Evolutionary conservation across 2,329 filamentous ascomycete genomes (phyloP), one percentile per base, ranked within the genome.

Genomic region (Cadophora luteo-olivacea): DNA sequence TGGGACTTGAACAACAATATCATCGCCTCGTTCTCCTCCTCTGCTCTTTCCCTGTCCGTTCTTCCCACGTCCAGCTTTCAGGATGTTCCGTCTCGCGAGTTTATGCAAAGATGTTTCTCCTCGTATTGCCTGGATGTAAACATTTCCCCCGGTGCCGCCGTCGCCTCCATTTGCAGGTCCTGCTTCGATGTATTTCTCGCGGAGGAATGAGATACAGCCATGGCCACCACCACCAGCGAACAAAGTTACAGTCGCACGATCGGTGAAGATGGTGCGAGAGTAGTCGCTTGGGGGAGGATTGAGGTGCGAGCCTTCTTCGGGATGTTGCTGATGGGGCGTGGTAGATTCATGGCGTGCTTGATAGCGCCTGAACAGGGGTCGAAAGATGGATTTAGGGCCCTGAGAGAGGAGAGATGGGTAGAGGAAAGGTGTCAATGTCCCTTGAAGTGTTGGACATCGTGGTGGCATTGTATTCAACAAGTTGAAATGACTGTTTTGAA

Each of bases 111-210:
- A 97, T 0, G 94, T 98, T 80, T 98, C 92, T 68, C 94, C 93
- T 65, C 92, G 89, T 1, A 97, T 89, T 8, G 96, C 94, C 81
- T 98, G 95, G 68, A 99, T 97, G 79, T 97, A 98, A 73, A 99
- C 85, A 75, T 92, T 97, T 49, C 96, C 96, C 70, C 96, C 96
- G 66, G 89, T 91, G 4, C 96, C 96, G 52, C 96, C 96, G 78
- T 99, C 94, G 69, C 96, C 96, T 61, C 96, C 96, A 79, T 99
- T 98, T 11, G 96, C 89, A 12, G 96, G 96, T 0, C 96, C 96
- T 72, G 97, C 90, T 55, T 90, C 88, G 36, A 97, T 85, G 80
- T 92, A 98, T 71, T 95, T 95, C 76, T 99, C 96, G 24, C 95
- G 91, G 54, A 97, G 82, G 78, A 98, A 99, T 0, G 96, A 96